Evolutionary conservation across 2,329 filamentous ascomycete genomes (phyloP), one percentile per base, ranked within the genome.

Genomic region (Penicillium paneum): DNA sequence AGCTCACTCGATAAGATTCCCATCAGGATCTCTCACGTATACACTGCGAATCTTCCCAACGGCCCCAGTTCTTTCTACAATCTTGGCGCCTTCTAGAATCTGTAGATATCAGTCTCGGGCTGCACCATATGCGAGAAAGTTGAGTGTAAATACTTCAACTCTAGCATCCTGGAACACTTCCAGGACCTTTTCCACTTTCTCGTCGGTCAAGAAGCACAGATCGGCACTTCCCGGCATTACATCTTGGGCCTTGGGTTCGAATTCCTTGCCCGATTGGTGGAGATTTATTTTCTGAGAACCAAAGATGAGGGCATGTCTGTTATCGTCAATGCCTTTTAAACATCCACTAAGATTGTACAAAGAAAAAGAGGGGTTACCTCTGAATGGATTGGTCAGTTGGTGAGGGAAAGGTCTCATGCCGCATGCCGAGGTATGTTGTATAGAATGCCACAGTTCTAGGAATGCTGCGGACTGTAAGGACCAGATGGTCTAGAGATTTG

Each of bases 231-330:
- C 84, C 0, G 81, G 79, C 49, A 79, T 72, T 0, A 82, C 81
- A 11, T 69, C 74, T 3, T 65, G 64, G 0, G 83, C 83, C 63
- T 84, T 85, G 3, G 83, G 83, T 55, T 83, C 81, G 59, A 85
- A 85, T 55, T 86, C 83, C 13, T 76, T 77, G 7, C 82, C 83
- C 11, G 73, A 71, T 58, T 82, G 74, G 62, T 86, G 83, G 2
- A 87, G 75, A 56, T 86, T 86, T 54, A 86, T 81, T 68, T 86
- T 86, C 57, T 84, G 81, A 1, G 59, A 64, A 32, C 83, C 84
- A 60, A 86, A 86, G 5, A 76, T 69, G 15, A 86, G 74, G 0
- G 82, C 81, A 54, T 81, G 77, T 12, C 83, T 78, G 63, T 66
- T 12, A 32, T 63, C 64, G 42, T 65, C 40, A 54, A 19, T 19